A percentile compares a stretch with the other conserved stretches of the same genome.
Conservation (phyloP, 257 asterid species). For the Solanum sparsipilum region DNA sequence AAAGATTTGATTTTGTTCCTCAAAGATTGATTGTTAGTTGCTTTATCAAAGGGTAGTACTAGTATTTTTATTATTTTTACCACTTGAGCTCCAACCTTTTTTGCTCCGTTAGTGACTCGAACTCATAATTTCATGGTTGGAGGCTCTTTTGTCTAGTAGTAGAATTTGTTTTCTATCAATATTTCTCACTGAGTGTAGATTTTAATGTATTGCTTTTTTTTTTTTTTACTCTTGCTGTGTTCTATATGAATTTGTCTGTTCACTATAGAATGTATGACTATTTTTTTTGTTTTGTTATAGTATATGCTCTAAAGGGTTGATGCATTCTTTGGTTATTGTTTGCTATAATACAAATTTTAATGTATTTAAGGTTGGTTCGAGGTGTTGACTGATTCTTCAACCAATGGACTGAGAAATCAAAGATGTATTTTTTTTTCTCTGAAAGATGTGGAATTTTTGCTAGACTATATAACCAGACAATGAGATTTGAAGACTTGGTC, state of each 20-base stretch:
- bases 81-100: not conserved
- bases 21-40: not conserved
- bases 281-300: not conserved
- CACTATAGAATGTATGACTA: not conserved
- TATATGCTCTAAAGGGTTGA: not conserved
- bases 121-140: not conserved
- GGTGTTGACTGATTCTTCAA: conserved; percentile 29
- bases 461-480: not conserved
- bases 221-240: not conserved
- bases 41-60: not conserved
- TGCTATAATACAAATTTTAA: not conserved
- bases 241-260: not conserved
- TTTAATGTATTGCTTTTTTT: not conserved
- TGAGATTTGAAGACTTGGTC: conserved; percentile 29
- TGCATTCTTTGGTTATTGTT: not conserved
- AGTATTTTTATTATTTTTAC: not conserved
- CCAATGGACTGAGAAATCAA: conserved; percentile 8
- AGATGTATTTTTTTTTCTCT: not conserved
- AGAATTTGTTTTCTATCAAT: not conserved
- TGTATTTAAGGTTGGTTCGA: not conserved
- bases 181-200: not conserved
- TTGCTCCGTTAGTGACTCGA: not conserved
- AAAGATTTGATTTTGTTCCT: not conserved
- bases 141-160: not conserved
- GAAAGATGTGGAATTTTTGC: conserved; percentile 20